Percentiles rank a stretch among this genome's conserved stretches.
Evolutionary conservation across 495 filamentous ascomycete species (phyloP).

Genomic region (Penicillium bovifimosum): DNA sequence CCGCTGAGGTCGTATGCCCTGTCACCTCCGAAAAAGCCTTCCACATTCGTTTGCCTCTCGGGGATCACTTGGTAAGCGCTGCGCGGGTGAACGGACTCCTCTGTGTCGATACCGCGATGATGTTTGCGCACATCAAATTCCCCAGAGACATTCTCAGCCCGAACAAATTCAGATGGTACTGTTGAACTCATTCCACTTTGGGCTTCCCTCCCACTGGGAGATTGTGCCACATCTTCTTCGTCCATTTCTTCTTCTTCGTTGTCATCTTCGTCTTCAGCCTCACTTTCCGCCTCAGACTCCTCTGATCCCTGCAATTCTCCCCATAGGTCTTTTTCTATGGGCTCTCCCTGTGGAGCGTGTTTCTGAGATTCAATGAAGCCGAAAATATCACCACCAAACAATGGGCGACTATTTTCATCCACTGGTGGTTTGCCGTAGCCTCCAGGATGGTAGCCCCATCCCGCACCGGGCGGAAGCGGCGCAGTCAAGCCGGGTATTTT

Average conservation of each 20-base stretch:
- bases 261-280: conserved; percentile 60
- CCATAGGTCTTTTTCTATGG: conserved; percentile 85
- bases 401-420: conserved; percentile 81
- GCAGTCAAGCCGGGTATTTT: conserved; percentile 94
- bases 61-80: conserved; percentile 86
- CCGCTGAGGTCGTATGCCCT: conserved; percentile 77
- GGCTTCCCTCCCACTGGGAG: conserved; percentile 73
- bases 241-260: conserved; percentile 69
- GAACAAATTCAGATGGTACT: conserved; percentile 70
- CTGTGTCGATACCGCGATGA: conserved; percentile 79
- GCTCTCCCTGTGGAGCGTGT: conserved; percentile 62
- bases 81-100: conserved; percentile 67
- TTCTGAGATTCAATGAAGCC: conserved; percentile 67
- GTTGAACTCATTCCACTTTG: conserved; percentile 74
- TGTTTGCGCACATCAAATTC: conserved; percentile 92
- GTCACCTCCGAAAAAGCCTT: conserved; percentile 95
- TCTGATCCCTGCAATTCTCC: conserved; percentile 85
- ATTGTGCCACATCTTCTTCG: conserved; percentile 48
- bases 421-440: conserved; percentile 95
- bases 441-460: conserved; percentile 93
- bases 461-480: conserved; percentile 86
- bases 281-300: conserved; percentile 74
- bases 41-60: conserved; percentile 72
- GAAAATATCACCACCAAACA: conserved; percentile 93
- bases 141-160: conserved; percentile 67